phyloP scores from a whole-genome alignment of 2,329 filamentous ascomycete species.

The Orbilia oligospora region DNA sequence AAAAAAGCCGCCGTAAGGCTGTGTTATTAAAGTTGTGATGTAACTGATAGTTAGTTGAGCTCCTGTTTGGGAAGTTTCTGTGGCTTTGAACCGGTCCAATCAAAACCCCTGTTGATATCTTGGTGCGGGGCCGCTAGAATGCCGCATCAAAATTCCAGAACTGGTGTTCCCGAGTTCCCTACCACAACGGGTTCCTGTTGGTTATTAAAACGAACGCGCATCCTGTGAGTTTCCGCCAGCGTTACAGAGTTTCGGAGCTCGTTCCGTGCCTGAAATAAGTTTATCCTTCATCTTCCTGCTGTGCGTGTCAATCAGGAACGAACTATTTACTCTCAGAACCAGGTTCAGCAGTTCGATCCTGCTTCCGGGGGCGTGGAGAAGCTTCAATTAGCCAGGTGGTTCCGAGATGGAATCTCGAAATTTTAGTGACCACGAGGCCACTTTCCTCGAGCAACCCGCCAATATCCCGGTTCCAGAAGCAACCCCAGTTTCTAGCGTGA shows the following conservation, averaged over 20 bases:
- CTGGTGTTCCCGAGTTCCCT: constrained; percentile 20
- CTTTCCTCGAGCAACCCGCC: constrained; percentile 63
- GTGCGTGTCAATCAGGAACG: constrained; percentile 56
- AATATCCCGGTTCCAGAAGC: constrained; percentile 65
- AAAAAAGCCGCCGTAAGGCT: constrained; percentile 56
- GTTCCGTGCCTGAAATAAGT: constrained; percentile 27
- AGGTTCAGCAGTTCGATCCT: constrained; percentile 43
- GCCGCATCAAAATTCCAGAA: constrained; percentile 59
- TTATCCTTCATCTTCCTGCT: constrained; percentile 29
- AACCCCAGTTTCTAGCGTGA: constrained; percentile 65
- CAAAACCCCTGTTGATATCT: constrained; percentile 40
- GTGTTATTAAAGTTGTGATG: constrained; percentile 60
- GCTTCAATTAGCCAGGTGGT: constrained; percentile 65
- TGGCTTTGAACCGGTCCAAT: constrained; percentile 40
- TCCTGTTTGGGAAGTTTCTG: constrained; percentile 53
- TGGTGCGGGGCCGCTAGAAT: constrained; percentile 42
- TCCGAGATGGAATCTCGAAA: constrained; percentile 64
- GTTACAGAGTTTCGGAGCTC: constrained; percentile 28
- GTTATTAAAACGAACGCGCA: constrained; percentile 31
- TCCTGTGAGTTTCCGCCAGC: constrained; percentile 42
- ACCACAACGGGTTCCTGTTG: constrained; percentile 23
- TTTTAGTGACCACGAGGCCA: constrained; percentile 63
- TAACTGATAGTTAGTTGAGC: constrained; percentile 60
- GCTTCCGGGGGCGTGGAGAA: constrained; percentile 60
- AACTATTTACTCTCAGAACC: constrained; percentile 55